Conservation (phyloP, 23 red algal genomes). For the Cyanidiococcus yangmingshanensis region DNA sequence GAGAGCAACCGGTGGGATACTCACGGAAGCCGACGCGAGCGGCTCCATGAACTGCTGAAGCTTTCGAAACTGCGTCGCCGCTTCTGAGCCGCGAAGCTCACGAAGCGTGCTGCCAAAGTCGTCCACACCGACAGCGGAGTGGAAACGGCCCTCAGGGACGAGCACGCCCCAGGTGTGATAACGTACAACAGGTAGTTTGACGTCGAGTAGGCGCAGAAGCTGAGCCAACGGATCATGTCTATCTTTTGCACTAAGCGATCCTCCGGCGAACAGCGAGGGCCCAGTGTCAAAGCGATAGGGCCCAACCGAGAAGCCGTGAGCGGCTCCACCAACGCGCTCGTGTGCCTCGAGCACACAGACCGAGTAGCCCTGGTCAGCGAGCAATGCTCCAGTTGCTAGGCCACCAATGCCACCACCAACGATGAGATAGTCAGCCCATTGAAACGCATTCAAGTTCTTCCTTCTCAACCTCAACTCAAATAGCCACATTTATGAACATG, state of each 20-base stretch:
- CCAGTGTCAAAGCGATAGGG: not conserved
- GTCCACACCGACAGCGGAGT: not conserved
- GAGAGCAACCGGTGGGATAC: conserved; percentile 29
- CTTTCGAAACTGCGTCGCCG: not conserved
- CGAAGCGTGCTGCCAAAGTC: not conserved
- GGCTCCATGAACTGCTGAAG: conserved; percentile 23
- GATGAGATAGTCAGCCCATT: conserved; percentile 1
- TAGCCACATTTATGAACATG: too few species aligned
- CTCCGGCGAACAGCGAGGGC: not conserved
- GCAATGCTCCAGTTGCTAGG: not conserved
- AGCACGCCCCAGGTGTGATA: not conserved
- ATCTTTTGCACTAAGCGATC: not conserved
- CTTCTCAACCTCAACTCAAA: too few species aligned
- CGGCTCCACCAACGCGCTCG: not conserved
- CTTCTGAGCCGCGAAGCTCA: not conserved
- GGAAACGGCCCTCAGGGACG: not conserved
- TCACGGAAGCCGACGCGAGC: conserved; percentile 42
- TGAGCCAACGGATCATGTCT: not conserved
- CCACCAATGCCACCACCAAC: not conserved
- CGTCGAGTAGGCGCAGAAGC: not conserved
- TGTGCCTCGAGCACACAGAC: not conserved
- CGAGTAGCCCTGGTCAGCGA: not conserved
- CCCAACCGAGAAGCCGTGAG: not conserved
- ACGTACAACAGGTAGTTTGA: not conserved
- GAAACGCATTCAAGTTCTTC: too few species aligned